Evolutionary conservation across 305 asterid species (phyloP), one percentile per base, ranked within the genome.

Genomic region (Solanum chacoense): DNA sequence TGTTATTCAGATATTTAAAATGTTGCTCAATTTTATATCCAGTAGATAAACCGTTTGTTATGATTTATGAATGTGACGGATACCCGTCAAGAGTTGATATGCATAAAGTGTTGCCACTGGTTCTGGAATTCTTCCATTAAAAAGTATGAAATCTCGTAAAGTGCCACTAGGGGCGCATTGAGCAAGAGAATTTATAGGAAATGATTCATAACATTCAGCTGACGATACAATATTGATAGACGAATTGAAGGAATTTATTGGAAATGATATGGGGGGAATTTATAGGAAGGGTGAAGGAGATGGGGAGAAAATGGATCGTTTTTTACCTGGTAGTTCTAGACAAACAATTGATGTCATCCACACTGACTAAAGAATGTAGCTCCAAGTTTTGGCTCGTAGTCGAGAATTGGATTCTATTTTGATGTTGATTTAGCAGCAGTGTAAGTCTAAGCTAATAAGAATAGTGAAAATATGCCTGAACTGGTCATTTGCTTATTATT

Each of bases 361-460:
- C 72, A 96, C 92, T 90, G 98, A 96, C 91, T 96, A 89, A 90
- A 95, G 99, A 79, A 97, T 93, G 94, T 92, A 92, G 93, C 99
- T 97, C 5, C 98, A 95, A 90, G 94, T 97, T 93, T 94, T 97
- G 93, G 96, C 98, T 95, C 77, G 91, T 96, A 32, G 93, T 92
- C 76, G 99, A 97, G 92, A 96, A 94, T 90, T 90, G 99, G 99
- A 77, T 81, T 96, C 91, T 95, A 94, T 74, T 96, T 95, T 92
- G 95, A 95, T 85, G 96, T 97, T 87, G 98, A 97, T 93, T 92
- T 97, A 92, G 95, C 97, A 28, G 89, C 95, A 80, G 98, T 96
- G 99, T 97, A 91, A 91, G 99, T 93, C 81, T 89, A 79, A 29
- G 87, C 38, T 71, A 85, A 45, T 72, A 81, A 72, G 75, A 36